A percentile compares a stretch with the other conserved stretches of the same genome.
Conservation (phyloP, 2,329 filamentous ascomycete species). For the Gnomoniopsis sp. region DNA sequence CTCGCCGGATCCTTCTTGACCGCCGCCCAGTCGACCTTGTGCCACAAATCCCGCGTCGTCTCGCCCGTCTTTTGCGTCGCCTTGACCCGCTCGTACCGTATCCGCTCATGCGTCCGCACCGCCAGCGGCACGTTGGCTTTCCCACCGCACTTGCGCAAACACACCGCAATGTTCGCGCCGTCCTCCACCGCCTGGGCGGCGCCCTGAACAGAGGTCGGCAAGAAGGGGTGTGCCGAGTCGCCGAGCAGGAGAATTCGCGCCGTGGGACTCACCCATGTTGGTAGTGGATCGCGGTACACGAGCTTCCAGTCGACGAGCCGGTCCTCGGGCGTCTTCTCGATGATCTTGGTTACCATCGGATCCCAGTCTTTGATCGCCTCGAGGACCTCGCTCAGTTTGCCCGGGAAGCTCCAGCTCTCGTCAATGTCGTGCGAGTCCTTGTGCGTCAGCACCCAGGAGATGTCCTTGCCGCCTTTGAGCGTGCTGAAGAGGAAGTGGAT, state of each 20-base stretch:
- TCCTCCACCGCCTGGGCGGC: constrained; percentile 40
- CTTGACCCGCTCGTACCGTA: constrained; percentile 42
- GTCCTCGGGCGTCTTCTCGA: constrained; percentile 25
- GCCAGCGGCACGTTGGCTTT: constrained; percentile 35
- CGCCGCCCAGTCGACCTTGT: constrained; percentile 50
- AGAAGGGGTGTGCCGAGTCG: constrained; percentile 38
- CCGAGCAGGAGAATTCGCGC: constrained; percentile 33
- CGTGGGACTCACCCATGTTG: constrained; percentile 28
- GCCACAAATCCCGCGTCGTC: constrained; percentile 49
- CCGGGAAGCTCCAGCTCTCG: constrained; percentile 43
- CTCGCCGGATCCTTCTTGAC: constrained; percentile 44
- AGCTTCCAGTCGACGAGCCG: constrained; percentile 23
- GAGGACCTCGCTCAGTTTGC: constrained; percentile 39
- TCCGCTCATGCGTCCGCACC: constrained; percentile 40
- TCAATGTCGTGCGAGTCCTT: constrained; percentile 43
- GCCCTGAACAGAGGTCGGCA: constrained; percentile 35
- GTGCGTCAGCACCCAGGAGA: constrained; percentile 52
- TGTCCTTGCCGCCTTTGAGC: constrained; percentile 49
- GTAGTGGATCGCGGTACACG: constrained; percentile 26
- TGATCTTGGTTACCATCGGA: constrained; percentile 36
- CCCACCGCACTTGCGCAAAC: constrained; percentile 31
- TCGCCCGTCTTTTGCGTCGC: constrained; percentile 49
- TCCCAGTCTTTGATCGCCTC: constrained; percentile 39
- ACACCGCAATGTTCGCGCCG: constrained; percentile 34
- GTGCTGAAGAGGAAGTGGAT: constrained; percentile 51